These are phyloP conservation scores for Saccharum spontaneum DNA, from an alignment of 176 grass and related monocot genomes.

Conservation along the genomic window DNA sequence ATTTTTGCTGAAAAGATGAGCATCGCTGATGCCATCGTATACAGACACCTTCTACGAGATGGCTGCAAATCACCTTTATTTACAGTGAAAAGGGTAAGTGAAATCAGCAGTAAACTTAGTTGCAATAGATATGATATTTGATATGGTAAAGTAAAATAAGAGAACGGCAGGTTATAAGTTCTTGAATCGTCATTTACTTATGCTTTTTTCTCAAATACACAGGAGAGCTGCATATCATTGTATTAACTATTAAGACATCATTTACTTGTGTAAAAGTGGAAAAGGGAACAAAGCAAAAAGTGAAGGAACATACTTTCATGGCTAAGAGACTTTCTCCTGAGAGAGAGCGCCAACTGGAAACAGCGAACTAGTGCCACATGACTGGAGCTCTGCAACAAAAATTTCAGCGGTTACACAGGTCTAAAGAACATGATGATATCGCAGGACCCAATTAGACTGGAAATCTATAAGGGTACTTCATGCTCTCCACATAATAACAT, in stretches of 20 bases:
- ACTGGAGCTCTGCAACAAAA: constrained; percentile 74
- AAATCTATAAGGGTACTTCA: constrained; percentile 6
- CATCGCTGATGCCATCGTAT: constrained; percentile 83
- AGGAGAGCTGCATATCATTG: background rate
- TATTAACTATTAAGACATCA: background rate
- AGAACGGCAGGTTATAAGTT: constrained; percentile 14
- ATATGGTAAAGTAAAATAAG: constrained; percentile 10
- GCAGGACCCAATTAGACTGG: background rate
- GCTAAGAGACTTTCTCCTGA: constrained; percentile 66
- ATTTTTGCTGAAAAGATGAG: constrained; percentile 81
- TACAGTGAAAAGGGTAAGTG: constrained; percentile 46
- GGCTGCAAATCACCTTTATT: constrained; percentile 77
- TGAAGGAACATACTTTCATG: constrained; percentile 73
- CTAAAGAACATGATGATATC: background rate
- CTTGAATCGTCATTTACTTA: constrained; percentile 15
- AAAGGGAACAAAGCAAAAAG: background rate
- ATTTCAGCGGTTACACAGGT: constrained; percentile 21
- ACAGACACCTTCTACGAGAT: constrained; percentile 81
- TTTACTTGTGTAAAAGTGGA: background rate
- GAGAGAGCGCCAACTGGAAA: constrained; percentile 94
- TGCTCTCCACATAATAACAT: constrained; percentile 21
- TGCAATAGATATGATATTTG: background rate
- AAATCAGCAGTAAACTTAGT: constrained; percentile 24
- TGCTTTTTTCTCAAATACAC: background rate
- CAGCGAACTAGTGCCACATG: constrained; percentile 71